Percentiles rank a stretch among this genome's conserved stretches.
These are phyloP conservation scores for Dothideomycetes sp. DNA, from an alignment of 2,329 filamentous ascomycete species.

Conservation along the genomic window DNA sequence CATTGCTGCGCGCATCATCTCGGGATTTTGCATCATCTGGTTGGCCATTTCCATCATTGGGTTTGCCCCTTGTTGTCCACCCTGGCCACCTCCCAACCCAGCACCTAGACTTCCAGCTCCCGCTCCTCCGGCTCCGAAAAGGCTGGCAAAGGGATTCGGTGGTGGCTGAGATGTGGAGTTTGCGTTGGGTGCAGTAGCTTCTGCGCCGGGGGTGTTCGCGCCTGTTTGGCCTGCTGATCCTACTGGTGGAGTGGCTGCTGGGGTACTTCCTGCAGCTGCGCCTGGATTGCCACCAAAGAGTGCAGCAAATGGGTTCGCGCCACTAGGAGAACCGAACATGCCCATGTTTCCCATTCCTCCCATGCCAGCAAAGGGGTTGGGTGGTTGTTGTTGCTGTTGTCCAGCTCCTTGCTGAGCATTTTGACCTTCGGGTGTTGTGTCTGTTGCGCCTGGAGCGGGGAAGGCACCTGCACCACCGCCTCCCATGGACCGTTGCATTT, in stretches of 20 bases:
- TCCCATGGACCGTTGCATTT: slow-evolving; percentile 61
- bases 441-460: slow-evolving; percentile 82
- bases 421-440: slow-evolving; percentile 53
- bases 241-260: slow-evolving; percentile 19
- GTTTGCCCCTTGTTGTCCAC: slow-evolving; percentile 27
- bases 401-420: slow-evolving; percentile 11
- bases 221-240: slow-evolving; percentile 21
- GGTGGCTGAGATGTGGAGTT: slow-evolving; percentile 23
- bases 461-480: slow-evolving; percentile 49
- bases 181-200: slow-evolving; percentile 14
- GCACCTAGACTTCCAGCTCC: neutral
- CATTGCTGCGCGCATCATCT: slow-evolving; percentile 41
- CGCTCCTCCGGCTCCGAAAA: slow-evolving; percentile 38
- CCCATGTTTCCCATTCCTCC: slow-evolving; percentile 10
- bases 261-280: slow-evolving; percentile 22
- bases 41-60: slow-evolving; percentile 37
- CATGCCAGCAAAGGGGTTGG: slow-evolving; percentile 38
- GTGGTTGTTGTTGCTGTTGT: slow-evolving; percentile 21
- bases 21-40: slow-evolving; percentile 46
- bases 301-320: slow-evolving; percentile 49
- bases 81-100: no score
- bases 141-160: slow-evolving; percentile 56
- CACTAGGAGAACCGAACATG: slow-evolving; percentile 15
- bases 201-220: slow-evolving; percentile 18
- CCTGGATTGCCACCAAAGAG: slow-evolving; percentile 37